Base-by-base conservation (phyloP, 2,329 filamentous ascomycete genomes). In the Diaporthe humulicola region DNA sequence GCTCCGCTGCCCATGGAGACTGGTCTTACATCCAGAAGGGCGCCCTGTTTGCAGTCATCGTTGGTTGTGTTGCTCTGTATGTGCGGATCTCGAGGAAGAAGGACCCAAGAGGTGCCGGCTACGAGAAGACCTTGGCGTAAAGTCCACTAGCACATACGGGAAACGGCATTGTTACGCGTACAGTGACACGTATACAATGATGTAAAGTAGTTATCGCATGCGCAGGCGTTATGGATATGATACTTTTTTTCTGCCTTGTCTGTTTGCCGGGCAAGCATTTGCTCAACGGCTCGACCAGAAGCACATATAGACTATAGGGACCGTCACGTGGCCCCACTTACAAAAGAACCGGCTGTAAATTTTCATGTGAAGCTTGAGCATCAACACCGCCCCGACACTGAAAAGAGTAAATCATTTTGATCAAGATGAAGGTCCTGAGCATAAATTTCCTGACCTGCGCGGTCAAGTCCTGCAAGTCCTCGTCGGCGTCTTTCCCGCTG, bases 371-470 rank as follows among this genome's bases (percentile, higher is more conserved):
- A 64, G 57, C 70, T 45, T 25, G 45, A 66, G 25, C 38, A 38
- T 38, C 50, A 33, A 14, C 45, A 61, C 50, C 30, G 48, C 52
- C 45, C 36, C 45, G 4, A 58, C 38, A 69, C 3, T 54, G 19
- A 72, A 67, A n/a, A n/a, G 12, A 57, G 30, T 25, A 52, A 72
- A 15, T 42, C 36, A 36, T n/a, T 9, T 19, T 38, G 17, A 25
- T 36, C 70, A 83, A 79, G 76, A 99, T 99, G 97, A 98, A 98
- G 85, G 88, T 98, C 77, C 91, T 98, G 70, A 98, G 95, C 76
- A 93, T 98, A 81, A 98, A 98, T 86, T 99, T 99, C 85, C 88
- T 98, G 78, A 97, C 95, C 80, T 99, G 97, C 88, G 96, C 97
- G 76, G 94, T 97, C 82, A 98, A 98, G 88, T 89, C 94, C 73